These are phyloP conservation scores for Leptodermis oblonga DNA, from an alignment of 257 asterid genomes.

Conservation along the genomic window DNA sequence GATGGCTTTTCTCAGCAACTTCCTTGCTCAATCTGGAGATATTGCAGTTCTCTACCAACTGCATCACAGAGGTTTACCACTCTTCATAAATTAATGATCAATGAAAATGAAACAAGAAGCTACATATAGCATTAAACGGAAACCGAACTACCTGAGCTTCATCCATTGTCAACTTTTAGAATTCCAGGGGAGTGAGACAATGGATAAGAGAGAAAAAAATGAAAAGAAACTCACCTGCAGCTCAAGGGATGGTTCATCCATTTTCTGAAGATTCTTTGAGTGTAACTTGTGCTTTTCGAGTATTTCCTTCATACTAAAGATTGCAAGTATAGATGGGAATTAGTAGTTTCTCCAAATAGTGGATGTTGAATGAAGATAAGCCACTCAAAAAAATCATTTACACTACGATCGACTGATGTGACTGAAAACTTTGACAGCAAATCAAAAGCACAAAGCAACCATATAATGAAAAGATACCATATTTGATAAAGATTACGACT, in stretches of 20 bases:
- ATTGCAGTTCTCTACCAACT: slow-evolving; percentile 73
- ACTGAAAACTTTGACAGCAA: not conserved
- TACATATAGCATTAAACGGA: too few species aligned
- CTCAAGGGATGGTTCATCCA: slow-evolving; percentile 80
- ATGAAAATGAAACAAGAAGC: not conserved
- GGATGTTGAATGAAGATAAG: not conserved
- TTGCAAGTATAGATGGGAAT: slow-evolving; percentile 1
- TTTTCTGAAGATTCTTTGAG: slow-evolving; percentile 59
- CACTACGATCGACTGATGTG: not conserved
- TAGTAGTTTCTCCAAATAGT: not conserved
- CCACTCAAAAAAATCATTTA: not conserved
- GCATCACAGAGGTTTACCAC: slow-evolving; percentile 14
- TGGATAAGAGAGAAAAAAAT: not conserved
- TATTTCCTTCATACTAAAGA: slow-evolving; percentile 65
- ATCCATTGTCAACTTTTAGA: not conserved
- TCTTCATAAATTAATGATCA: not conserved
- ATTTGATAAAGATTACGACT: not conserved
- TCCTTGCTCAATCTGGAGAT: slow-evolving; percentile 56
- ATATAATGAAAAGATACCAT: not conserved
- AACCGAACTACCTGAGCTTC: too few species aligned
- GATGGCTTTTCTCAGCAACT: slow-evolving; percentile 61
- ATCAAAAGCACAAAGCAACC: not conserved
- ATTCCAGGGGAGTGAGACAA: not conserved
- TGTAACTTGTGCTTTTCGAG: slow-evolving; percentile 70
- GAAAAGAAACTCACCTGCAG: slow-evolving; percentile 44